Conservation (phyloP, 441 rosid species). For the Isatis lusitanica region DNA sequence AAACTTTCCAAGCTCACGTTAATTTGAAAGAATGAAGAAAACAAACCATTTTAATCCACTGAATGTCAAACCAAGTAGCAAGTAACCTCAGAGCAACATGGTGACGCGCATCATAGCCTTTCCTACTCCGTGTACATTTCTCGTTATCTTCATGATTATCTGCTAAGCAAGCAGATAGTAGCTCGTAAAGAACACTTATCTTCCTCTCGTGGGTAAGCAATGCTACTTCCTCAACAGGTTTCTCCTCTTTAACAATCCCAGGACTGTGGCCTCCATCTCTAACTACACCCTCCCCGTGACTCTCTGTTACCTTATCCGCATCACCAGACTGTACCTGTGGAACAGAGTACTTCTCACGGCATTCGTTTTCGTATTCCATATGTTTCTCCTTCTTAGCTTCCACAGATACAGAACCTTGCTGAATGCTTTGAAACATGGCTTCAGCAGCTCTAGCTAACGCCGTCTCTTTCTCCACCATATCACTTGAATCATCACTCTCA, state of each 20-base stretch:
- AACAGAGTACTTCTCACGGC: constrained; percentile 55
- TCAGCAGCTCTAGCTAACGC: constrained; percentile 71
- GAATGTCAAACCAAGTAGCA: constrained; percentile 70
- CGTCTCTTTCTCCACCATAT: constrained; percentile 52
- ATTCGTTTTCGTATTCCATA: constrained; percentile 54
- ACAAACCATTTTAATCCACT: constrained; percentile 60
- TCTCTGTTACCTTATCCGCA: constrained; percentile 24
- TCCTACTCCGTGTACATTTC: constrained; percentile 46
- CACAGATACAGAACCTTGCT: constrained; percentile 45
- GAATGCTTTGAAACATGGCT: constrained; percentile 47
- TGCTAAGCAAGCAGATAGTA: constrained; percentile 80
- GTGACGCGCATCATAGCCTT: constrained; percentile 88
- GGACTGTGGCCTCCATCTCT: constrained; percentile 22
- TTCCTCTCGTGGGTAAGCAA: constrained; percentile 62
- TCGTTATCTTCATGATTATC: constrained; percentile 48
- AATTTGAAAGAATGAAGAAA: no score
- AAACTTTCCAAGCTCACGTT: background rate
- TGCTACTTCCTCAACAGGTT: constrained; percentile 56
- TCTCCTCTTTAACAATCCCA: constrained; percentile 37
- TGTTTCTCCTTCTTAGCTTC: constrained; percentile 57
- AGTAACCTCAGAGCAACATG: constrained; percentile 76
- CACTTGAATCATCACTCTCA: constrained; percentile 40
- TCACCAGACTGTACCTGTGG: constrained; percentile 37
- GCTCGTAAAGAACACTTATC: constrained; percentile 66
- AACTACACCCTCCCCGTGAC: constrained; percentile 5